These are phyloP conservation scores for Cydonia oblonga DNA, from an alignment of 331 rosid species.

Conservation along the genomic window DNA sequence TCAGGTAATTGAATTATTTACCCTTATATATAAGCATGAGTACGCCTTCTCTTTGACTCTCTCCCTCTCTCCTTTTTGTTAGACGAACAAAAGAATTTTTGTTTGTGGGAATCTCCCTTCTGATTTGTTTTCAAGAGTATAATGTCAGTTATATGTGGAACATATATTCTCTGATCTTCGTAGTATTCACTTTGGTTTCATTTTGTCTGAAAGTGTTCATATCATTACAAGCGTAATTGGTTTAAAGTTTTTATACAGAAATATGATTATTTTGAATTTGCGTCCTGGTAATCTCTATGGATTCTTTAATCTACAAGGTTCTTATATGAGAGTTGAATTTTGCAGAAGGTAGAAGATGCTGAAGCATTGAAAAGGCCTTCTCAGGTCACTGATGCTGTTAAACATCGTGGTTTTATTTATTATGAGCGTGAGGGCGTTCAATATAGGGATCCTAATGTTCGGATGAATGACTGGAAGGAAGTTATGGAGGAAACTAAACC, in stretches of 20 bases:
- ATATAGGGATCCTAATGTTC: slow-evolving; percentile 77
- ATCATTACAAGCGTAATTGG: not conserved
- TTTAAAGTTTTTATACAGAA: not conserved
- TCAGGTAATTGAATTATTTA: slow-evolving; percentile 28
- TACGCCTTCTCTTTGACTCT: not conserved
- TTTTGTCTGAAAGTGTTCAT: not conserved
- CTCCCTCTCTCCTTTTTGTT: not conserved
- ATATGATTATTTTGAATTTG: not conserved
- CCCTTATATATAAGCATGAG: not conserved
- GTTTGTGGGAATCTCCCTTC: not conserved
- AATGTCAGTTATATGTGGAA: not conserved
- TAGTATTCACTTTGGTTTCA: not conserved
- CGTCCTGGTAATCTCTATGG: not conserved
- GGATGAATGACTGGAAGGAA: slow-evolving; percentile 85
- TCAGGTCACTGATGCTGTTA: slow-evolving; percentile 54
- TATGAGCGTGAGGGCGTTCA: slow-evolving; percentile 94
- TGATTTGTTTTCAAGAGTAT: not conserved
- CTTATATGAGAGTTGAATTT: slow-evolving; percentile 17
- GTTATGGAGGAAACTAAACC: slow-evolving; percentile 89
- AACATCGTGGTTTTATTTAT: slow-evolving; percentile 82
- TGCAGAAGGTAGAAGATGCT: slow-evolving; percentile 38
- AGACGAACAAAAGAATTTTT: not conserved
- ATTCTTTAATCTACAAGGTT: not conserved
- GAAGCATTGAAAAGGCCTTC: slow-evolving; percentile 58
- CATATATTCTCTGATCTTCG: not conserved